Evolutionary conservation across 257 asterid species (phyloP), one percentile per base, ranked within the genome.

Genomic region (Knoxia roxburghii): DNA sequence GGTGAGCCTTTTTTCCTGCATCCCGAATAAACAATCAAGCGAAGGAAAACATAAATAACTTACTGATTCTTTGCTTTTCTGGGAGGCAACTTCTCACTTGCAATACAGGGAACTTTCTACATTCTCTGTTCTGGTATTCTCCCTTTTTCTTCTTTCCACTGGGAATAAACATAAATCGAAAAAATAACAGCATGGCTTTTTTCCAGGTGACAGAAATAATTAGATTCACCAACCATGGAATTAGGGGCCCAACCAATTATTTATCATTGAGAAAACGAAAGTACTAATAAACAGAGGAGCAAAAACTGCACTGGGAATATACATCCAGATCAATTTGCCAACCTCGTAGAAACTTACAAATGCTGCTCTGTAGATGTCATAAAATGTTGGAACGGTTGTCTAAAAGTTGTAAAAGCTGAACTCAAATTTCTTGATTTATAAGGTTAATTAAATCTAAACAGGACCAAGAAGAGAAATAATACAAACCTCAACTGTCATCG

Each of bases 61-160:
- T 37, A 3, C 40, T 53, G 64, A 69, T 69, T 73, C 81, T 27
- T 55, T 73, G 69, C 70, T 64, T 64, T 43, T 46, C 45, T 21
- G n/a, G 23, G 21, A 46, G 77, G 63, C 52, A 72, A 58, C 50
- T n/a, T 15, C 35, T n/a, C 30, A 49, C 77, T 72, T 65, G 64
- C 43, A 46, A 24, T 10, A 23, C 18, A 67, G 37, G 67, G 26
- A 67, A 56, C 62, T 49, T 58, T 27, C 63, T 57, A 46, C 23
- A 14, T 48, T 65, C 68, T 57, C 21, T 43, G 8, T 35, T 15
- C 61, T 32, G 21, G 30, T 49, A 8, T 70, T 17, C 57, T 5
- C 12, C 41, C 11, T 5, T 39, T 15, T 30, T 57, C 30, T 32
- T 30, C 6, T 33, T 33, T 39, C n/a, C n/a, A n/a, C n/a, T n/a